Evolutionary conservation across 768 basidiomycete species (phyloP), one percentile per base, ranked within the genome.

Genomic region (Leucocoprinus birnbaumii): DNA sequence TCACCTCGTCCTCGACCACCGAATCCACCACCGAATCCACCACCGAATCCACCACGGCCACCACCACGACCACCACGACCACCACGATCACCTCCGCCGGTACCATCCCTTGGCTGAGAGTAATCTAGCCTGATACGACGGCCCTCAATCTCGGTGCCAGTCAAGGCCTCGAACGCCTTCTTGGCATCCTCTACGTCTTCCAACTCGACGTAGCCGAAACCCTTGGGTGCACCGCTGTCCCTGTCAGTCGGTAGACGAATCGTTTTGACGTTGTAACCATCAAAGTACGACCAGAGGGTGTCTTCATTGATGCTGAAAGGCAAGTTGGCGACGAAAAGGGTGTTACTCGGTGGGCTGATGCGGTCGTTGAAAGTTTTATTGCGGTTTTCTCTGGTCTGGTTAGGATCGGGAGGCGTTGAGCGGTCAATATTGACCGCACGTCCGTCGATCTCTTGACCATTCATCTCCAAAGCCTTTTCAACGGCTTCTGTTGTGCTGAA

Each of bases 161-260:
- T 78, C 24, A 82, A 76, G 3, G 80, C 83, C 62, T 80, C 84
- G 57, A 85, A 82, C 2, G 96, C 96, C 66, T 85, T 86, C 73
- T 86, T 87, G 10, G 97, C 91, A 51, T 80, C 73, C 24, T 86
- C 89, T 37, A 92, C 64, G 62, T 87, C 86, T 61, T 86, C 83
- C 71, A 95, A 97, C 71, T 98, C 94, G 65, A 99, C 90, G 71
- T 98, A 98, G 19, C 86, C 97, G 71, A 96, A 98, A 64, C 97
- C 97, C 71, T 98, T 98, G 44, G 91, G 86, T 58, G 78, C 80
- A 25, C 94, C 94, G 6, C 89, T 81, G 48, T 99, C 97, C 61
- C 91, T 80, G 70, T 98, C 94, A 37, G 94, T 97, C 26, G 94
- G 94, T 48, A 99, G 74, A 53, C 94, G 84, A 38, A 98, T 91